phyloP scores from a whole-genome alignment of 306 rosid species.

The Castanea crenata region DNA sequence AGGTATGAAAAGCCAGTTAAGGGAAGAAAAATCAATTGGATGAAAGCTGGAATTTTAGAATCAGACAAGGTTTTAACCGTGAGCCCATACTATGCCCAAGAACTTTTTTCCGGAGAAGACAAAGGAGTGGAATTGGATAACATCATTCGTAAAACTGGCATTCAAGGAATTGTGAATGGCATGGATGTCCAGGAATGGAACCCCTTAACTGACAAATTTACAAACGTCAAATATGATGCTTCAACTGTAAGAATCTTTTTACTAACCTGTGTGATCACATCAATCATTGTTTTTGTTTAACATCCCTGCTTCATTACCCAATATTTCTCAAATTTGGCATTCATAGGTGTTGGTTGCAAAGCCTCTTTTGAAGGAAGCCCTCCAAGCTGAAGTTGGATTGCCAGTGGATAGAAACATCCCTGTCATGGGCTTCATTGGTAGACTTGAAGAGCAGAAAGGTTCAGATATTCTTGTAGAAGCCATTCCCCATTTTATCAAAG shows the following conservation, averaged over 20 bases:
- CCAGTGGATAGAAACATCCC: conserved; percentile 78
- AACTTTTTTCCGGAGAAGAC: conserved; percentile 56
- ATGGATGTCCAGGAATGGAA: conserved; percentile 95
- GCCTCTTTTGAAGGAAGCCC: conserved; percentile 77
- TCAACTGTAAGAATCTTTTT: conserved; percentile 42
- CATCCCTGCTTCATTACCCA: neutral
- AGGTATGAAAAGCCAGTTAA: conserved; percentile 56
- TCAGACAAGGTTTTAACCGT: conserved; percentile 61
- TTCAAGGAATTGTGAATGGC: conserved; percentile 70
- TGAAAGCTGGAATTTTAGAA: conserved; percentile 74
- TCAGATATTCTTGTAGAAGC: conserved; percentile 89
- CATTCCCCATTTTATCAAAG: conserved; percentile 54
- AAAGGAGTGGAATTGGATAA: conserved; percentile 70
- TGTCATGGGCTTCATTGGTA: conserved; percentile 79
- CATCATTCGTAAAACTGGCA: conserved; percentile 43
- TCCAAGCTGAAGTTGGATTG: conserved; percentile 94
- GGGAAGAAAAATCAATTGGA: conserved; percentile 81
- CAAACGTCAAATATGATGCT: conserved; percentile 49
- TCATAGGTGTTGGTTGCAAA: conserved; percentile 66
- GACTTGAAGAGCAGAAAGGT: conserved; percentile 98
- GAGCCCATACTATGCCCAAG: conserved; percentile 73
- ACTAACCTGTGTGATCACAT: neutral
- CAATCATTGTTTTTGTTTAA: neutral
- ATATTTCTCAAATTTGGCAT: neutral
- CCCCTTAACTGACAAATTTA: conserved; percentile 64